phyloP scores from a whole-genome alignment of 345 rosid species.

The Geranium brycei region DNA sequence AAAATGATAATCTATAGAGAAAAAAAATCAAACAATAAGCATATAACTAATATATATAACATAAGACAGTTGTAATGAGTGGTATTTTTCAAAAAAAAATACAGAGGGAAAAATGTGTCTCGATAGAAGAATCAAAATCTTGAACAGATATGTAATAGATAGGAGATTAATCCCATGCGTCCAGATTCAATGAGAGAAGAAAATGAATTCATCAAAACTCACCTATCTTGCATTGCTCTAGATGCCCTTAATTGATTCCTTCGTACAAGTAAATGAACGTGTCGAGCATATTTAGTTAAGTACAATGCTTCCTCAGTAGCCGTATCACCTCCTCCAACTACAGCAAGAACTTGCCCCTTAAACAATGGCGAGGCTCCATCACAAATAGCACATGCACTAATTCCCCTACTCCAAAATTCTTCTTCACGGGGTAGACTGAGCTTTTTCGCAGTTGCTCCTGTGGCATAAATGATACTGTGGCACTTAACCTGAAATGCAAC shows the following conservation, averaged over 20 bases:
- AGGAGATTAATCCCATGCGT: no score
- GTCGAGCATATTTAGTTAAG: slow-evolving; percentile 88
- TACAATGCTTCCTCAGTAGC: slow-evolving; percentile 94
- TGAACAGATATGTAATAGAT: no score
- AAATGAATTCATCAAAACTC: slow-evolving; percentile 17
- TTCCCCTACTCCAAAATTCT: slow-evolving; percentile 98
- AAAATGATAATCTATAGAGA: no score
- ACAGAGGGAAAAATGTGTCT: no score
- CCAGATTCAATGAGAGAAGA: neutral
- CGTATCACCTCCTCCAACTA: slow-evolving; percentile 98
- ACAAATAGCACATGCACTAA: slow-evolving; percentile 97
- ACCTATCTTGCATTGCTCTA: slow-evolving; percentile 99
- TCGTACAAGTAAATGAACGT: slow-evolving; percentile 94
- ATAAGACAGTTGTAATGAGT: no score
- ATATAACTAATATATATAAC: no score
- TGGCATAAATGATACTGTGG: slow-evolving; percentile 68
- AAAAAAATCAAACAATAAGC: no score
- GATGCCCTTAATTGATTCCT: slow-evolving; percentile 79
- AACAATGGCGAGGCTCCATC: slow-evolving; percentile 97
- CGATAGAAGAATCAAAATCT: no score
- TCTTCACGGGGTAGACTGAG: slow-evolving; percentile 79
- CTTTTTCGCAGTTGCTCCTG: slow-evolving; percentile 90
- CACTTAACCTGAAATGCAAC: slow-evolving; percentile 54
- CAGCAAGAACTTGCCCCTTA: slow-evolving; percentile 90
- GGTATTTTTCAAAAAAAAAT: no score